These are phyloP conservation scores for Rhynchospora tenuis DNA, from an alignment of 176 grass and related monocot genomes.

Conservation along the genomic window DNA sequence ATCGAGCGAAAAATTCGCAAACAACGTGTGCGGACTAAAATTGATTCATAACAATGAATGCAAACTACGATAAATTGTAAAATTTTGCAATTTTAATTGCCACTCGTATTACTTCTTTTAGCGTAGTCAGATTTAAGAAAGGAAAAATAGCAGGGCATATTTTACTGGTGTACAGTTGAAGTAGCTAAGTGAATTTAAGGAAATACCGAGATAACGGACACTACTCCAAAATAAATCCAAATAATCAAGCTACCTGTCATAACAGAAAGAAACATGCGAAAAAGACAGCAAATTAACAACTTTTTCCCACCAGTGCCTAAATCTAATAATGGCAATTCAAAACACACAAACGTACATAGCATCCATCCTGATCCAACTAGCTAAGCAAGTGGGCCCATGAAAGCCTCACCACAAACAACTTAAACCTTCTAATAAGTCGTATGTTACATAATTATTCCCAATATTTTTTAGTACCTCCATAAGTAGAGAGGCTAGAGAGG, in stretches of 20 bases:
- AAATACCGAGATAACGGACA: neutral
- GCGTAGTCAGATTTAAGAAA: too few relatives aligned
- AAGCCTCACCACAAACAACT: neutral
- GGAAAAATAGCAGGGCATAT: neutral
- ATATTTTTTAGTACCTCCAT: neutral
- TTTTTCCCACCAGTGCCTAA: neutral
- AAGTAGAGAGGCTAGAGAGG: neutral
- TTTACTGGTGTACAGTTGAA: neutral
- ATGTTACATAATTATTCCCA: constrained; percentile 2
- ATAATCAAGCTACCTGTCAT: neutral
- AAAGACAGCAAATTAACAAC: neutral
- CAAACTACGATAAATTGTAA: too few relatives aligned
- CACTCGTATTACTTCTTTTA: too few relatives aligned
- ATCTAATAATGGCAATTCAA: neutral
- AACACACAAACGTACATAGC: neutral
- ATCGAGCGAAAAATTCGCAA: too few relatives aligned
- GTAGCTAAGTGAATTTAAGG: neutral
- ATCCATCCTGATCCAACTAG: neutral
- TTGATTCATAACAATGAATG: too few relatives aligned
- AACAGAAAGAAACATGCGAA: neutral
- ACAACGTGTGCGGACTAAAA: too few relatives aligned
- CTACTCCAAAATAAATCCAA: neutral
- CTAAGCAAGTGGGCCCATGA: neutral
- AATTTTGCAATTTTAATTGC: too few relatives aligned
- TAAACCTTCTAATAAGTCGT: neutral